Base-by-base conservation (phyloP, 2,329 filamentous ascomycete species). In the Ceratocystis destructans region DNA sequence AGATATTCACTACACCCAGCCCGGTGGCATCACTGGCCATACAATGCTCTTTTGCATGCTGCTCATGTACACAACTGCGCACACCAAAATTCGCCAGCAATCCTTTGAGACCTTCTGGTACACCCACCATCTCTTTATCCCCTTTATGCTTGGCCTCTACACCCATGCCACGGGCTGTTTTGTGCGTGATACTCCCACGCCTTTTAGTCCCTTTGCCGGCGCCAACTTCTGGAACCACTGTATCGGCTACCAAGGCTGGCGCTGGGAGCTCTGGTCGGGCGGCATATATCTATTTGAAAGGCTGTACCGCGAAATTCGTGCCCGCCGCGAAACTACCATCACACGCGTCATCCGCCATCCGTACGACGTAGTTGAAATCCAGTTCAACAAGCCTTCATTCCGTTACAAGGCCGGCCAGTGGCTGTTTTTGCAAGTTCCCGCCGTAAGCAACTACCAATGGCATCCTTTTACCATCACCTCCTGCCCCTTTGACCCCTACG, bases 51-150 rank as follows among this genome's bases (percentile, higher is more conserved):
- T 99, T 17, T 97, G 93, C 82, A 99, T 99, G 94, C 79, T 99
- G 69, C 78, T 99, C 69, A 99, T 99, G 82, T 99, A 96, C 78
- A 99, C 94, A 1, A 96, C 93, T 0, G 89, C 94, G 2, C 94
- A 99, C 74, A 83, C 88, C 72, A 88, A 90, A 71, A 97, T 99
- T 70, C 88, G 94, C 66, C 93, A 97, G 75, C 94, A 99, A 74
- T 96, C 90, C 0, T 99, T 92, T 73, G 94, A 99, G 77, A 95
- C 92, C 0, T 99, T 99, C 75, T 99, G 94, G 94, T 99, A 99
- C 77, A 96, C 91, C 0, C 94, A 99, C 77, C 94, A 99, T 73
- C 83, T 99, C 20, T 97, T 97, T 73, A 89, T 99, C 68, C 94
- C 94, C 1, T 99, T 99, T 76, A 78, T 97, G 73, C 81, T 99